Conservation (phyloP, 495 filamentous ascomycete genomes). For the Immersiella caudata region DNA sequence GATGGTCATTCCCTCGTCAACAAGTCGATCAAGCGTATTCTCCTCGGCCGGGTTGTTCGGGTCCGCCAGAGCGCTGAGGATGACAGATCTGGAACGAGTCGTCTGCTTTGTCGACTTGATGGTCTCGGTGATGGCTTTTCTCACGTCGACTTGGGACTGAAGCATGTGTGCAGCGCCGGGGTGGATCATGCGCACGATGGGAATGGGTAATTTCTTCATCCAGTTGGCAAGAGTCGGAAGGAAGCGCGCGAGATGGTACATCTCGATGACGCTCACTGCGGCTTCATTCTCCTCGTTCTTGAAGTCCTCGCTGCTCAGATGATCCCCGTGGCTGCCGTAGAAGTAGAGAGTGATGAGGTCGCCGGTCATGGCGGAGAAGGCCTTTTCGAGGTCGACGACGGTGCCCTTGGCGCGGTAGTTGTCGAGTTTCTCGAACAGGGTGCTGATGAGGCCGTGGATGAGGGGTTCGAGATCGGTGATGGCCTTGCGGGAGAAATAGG, state of each 20-base stretch:
- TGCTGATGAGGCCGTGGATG: neutral
- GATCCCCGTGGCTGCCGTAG: too few species aligned
- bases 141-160: too few species aligned
- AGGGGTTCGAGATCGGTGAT: neutral
- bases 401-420: neutral
- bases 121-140: too few species aligned
- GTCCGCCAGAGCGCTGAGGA: neutral
- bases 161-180: too few species aligned
- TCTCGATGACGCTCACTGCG: too few species aligned
- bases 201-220: too few species aligned
- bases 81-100: neutral
- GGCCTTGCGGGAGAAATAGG: neutral
- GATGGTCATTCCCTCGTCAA: neutral
- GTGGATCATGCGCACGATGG: too few species aligned
- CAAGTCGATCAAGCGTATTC: neutral
- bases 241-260: too few species aligned
- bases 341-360: neutral
- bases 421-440: neutral
- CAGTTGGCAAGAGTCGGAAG: too few species aligned
- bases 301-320: too few species aligned
- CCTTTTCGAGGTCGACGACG: neutral
- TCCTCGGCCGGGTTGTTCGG: neutral
- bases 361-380: neutral
- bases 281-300: too few species aligned
- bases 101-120: too few species aligned